A percentile compares a stretch with the other conserved stretches of the same genome.
Evolutionary conservation across 345 rosid species (phyloP).

Genomic region (Hibiscus trionum): DNA sequence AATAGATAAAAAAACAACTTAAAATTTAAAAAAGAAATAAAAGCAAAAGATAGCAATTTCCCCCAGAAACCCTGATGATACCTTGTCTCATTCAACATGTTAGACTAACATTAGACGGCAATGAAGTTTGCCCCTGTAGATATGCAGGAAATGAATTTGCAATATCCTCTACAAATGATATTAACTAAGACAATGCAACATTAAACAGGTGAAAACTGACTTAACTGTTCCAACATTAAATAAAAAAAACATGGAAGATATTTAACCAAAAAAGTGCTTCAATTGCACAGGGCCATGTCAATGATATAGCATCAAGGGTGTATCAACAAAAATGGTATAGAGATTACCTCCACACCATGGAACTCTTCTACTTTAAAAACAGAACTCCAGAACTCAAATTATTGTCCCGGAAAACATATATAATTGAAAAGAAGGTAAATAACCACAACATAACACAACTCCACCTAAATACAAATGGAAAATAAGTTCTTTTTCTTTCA

Average conservation of each 20-base stretch:
- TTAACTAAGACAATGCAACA: conserved; percentile 25
- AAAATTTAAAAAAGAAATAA: conserved; percentile 15
- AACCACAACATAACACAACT: conserved; percentile 19
- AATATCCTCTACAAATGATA: conserved; percentile 38
- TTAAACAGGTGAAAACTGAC: conserved; percentile 17
- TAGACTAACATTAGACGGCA: conserved; percentile 51
- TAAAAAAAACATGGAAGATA: neutral
- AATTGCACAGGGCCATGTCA: conserved; percentile 9
- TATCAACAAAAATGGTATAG: conserved; percentile 26
- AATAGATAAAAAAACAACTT: conserved; percentile 15
- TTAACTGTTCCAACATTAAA: conserved; percentile 10
- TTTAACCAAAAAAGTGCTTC: conserved; percentile 16
- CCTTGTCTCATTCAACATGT: conserved; percentile 59
- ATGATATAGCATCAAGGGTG: conserved; percentile 18
- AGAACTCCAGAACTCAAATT: conserved; percentile 18
- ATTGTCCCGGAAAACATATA: conserved; percentile 20
- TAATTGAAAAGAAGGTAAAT: conserved; percentile 24
- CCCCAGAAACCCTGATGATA: conserved; percentile 53
- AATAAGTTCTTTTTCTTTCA: conserved; percentile 9
- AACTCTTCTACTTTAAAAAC: conserved; percentile 35
- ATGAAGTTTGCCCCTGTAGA: conserved; percentile 59
- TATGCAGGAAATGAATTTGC: conserved; percentile 47
- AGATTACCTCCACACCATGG: conserved; percentile 40
- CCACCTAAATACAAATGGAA: conserved; percentile 45
- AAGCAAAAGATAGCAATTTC: conserved; percentile 23